Evolutionary conservation across 163 green algal species (phyloP), one percentile per base, ranked within the genome.

Genomic region (Prototheca wickerhamii): DNA sequence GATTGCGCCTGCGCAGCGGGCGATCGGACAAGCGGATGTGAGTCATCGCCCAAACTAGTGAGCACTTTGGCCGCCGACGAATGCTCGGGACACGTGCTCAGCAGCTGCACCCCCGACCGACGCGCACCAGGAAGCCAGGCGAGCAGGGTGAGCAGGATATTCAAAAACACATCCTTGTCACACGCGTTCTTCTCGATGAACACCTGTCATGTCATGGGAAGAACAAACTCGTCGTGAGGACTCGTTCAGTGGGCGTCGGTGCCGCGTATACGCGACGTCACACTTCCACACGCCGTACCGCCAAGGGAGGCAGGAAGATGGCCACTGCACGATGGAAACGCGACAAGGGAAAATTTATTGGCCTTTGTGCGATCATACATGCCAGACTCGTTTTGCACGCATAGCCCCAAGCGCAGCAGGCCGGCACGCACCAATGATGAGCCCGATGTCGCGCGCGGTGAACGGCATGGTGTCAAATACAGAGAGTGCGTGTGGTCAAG

Each of bases 121-220:
- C 37, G 15, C 26, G 18, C 18, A 35, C 51, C 51, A 29, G 51
- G 51, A 33, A 58, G 17, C 51, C 51, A 58, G 26, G 10, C 51
- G 5, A 58, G 51, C n/a, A 58, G 51, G n/a, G 51, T 58, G 26
- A 58, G 51, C 26, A 58, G 51, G n/a, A 58, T 4, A 25, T 58
- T 58, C 26, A 58, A 35, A 17, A 58, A 25, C 8, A 58, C 26
- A 35, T 58, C 25, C 51, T 34, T 58, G 51, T 58, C 51, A 25
- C 51, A 58, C 51, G 25, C 26, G 21, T 58, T 21, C 26, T 35
- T 34, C 6, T 58, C n/a, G 26, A 58, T 58, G 26, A 58, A 37
- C 6, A 58, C 51, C 51, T 58, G 46, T n/a, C n/a, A n/a, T n/a
- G n/a, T n/a, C n/a, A n/a, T n/a, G n/a, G n/a, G n/a, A 8, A 46